Conservation (phyloP, 108 stramenopile genomes). For the Cyclostephanos invisitatus region DNA sequence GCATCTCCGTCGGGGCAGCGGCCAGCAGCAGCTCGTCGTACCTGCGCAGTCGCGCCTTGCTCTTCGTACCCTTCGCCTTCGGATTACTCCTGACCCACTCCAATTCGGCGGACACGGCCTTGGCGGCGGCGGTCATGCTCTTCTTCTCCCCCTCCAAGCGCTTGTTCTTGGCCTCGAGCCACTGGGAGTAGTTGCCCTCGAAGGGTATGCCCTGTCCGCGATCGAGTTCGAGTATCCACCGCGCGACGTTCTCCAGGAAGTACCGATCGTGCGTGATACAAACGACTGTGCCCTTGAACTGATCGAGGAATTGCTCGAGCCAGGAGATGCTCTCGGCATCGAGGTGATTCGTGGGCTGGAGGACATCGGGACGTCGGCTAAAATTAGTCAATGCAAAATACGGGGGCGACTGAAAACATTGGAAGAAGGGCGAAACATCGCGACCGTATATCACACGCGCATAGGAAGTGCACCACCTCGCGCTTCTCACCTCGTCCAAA, state of each 20-base stretch:
- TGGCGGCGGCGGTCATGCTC: constrained; percentile 71
- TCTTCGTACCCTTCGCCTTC: constrained; percentile 90
- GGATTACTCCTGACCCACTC: constrained; percentile 92
- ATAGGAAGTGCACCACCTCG: neutral
- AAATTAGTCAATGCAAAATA: too few relatives aligned
- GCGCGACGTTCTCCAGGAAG: constrained; percentile 94
- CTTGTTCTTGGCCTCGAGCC: constrained; percentile 91
- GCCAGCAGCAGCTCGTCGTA: constrained; percentile 90
- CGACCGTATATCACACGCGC: neutral
- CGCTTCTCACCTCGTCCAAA: constrained; percentile 68
- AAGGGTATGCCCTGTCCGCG: constrained; percentile 91
- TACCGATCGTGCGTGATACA: constrained; percentile 94
- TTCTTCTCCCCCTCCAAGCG: constrained; percentile 88
- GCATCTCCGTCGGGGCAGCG: constrained; percentile 73
- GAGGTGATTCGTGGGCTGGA: constrained; percentile 61
- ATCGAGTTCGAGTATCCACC: constrained; percentile 97
- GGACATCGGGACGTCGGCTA: neutral
- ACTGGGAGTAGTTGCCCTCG: constrained; percentile 94
- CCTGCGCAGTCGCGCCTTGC: constrained; percentile 86
- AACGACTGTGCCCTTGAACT: constrained; percentile 95
- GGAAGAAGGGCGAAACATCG: neutral
- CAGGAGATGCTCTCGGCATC: constrained; percentile 83
- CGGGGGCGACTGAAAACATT: constrained; percentile 20
- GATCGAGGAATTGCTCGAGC: constrained; percentile 88
- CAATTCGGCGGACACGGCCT: constrained; percentile 82